These are phyloP conservation scores for Vicia sativa DNA, from an alignment of 306 rosid species.

Conservation along the genomic window DNA sequence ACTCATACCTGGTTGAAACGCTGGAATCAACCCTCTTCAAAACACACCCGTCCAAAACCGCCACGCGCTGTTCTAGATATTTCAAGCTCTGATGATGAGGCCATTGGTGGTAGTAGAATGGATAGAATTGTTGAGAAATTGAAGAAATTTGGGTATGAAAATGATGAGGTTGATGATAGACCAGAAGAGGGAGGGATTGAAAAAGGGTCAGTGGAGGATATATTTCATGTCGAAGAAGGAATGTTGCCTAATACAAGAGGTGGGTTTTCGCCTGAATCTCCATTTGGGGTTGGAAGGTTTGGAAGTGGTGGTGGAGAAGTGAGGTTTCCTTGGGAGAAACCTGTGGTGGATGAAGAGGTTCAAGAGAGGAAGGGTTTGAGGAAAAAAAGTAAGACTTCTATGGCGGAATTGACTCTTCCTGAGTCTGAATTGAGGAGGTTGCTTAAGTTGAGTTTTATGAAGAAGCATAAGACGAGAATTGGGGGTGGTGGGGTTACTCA, in stretches of 20 bases:
- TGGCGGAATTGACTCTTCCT: constrained; percentile 93
- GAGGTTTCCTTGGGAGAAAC: constrained; percentile 95
- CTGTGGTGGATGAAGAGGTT: constrained; percentile 46
- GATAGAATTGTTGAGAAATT: constrained; percentile 81
- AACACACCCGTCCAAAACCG: constrained; percentile 49
- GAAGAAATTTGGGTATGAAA: constrained; percentile 80
- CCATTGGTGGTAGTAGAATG: constrained; percentile 61
- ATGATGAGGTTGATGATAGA: constrained; percentile 43
- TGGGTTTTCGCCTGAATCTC: constrained; percentile 72
- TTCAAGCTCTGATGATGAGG: constrained; percentile 40
- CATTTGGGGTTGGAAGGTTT: constrained; percentile 66
- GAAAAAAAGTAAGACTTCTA: constrained; percentile 56
- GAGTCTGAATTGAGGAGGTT: constrained; percentile 92
- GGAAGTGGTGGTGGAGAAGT: constrained; percentile 65
- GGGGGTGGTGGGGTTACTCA: constrained; percentile 86
- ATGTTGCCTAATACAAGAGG: constrained; percentile 82
- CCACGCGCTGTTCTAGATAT: constrained; percentile 60
- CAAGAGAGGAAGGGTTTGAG: constrained; percentile 41
- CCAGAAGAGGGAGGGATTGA: constrained; percentile 53
- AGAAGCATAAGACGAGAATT: constrained; percentile 94
- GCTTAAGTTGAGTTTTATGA: constrained; percentile 69
- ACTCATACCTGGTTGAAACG: constrained; percentile 59
- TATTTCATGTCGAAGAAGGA: constrained; percentile 84
- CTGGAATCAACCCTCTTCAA: constrained; percentile 61
- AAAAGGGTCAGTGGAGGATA: constrained; percentile 93